Base-by-base conservation (phyloP, 352 stramenopile species). In the Phytophthora brassicae region DNA sequence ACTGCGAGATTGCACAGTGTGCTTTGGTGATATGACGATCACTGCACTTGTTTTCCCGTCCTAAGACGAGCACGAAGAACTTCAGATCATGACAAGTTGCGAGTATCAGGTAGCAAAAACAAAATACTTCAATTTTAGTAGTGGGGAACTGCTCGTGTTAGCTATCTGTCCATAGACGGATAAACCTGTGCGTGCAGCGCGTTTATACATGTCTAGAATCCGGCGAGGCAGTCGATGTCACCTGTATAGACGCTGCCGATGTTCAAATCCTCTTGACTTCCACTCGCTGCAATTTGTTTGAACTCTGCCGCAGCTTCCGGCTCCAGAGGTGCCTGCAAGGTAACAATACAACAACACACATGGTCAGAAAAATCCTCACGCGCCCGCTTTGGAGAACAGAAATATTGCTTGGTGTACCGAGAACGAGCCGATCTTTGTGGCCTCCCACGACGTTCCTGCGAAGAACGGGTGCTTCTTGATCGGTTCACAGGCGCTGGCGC, bases 391-490 rank as follows among this genome's bases (percentile, higher is more conserved):
- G 33, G 17, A 39, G 7, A 7, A n/a, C 6, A 42, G 12, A 23
- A 13, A 4, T 24, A 13, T 26, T 38, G 31, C 11, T 41, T 13
- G 19, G 79, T 79, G 24, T 74, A 94, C 86, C 65, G 78, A 79
- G 55, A 94, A 91, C 7, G 84, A 90, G 53, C 83, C 84, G 24
- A 79, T 79, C 60, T 92, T 92, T 3, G 84, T 92, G 13, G 84
- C 79, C 47, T 92, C 83, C 86, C 86, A 95, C 24, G 83, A 83
- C 2, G 84, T 91, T 35, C 84, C 84, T 60, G 85, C 75, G 49
- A 95, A 95, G 54, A 95, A 95, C 11, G 83, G 46, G 49, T 94
- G 86, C 36, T 84, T 85, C 60, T 92, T 90, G 29, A 94, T 91
- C 22, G 70, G 70, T 49, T 88, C 77, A 56, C 83, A 91, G 6